Evolutionary conservation across 345 rosid genomes (phyloP).

Genomic region (Trapa bicornis): DNA sequence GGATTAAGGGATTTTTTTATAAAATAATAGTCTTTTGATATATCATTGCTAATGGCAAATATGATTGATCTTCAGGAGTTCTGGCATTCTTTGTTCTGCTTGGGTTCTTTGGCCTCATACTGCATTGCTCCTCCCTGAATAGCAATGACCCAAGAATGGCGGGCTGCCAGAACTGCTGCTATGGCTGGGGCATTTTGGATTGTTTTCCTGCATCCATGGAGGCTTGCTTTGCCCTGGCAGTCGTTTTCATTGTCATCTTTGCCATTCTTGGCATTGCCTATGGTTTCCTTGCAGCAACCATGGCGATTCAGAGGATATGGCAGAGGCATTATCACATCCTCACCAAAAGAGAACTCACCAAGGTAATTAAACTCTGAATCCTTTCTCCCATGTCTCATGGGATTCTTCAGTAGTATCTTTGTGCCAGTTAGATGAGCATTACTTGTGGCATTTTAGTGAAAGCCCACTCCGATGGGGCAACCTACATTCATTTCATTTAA

Average conservation of each 20-base stretch:
- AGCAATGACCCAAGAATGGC: conserved; percentile 80
- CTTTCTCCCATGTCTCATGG: background rate
- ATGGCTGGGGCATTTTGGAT: conserved; percentile 94
- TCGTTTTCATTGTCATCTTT: conserved; percentile 80
- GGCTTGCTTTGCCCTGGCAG: conserved; percentile 72
- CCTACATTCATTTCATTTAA: no score
- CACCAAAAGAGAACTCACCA: conserved; percentile 79
- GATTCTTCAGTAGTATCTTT: background rate
- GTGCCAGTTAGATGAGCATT: background rate
- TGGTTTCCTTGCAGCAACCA: conserved; percentile 87
- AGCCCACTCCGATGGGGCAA: background rate
- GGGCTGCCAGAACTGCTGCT: conserved; percentile 92
- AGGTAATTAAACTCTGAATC: conserved; percentile 23
- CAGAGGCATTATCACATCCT: conserved; percentile 94
- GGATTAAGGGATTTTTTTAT: background rate
- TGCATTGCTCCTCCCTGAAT: conserved; percentile 76
- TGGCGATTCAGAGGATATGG: conserved; percentile 94
- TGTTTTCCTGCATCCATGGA: conserved; percentile 97
- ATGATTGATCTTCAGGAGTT: conserved; percentile 39
- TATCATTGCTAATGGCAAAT: conserved; percentile 7
- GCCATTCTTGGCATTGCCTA: conserved; percentile 86
- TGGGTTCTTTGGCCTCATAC: conserved; percentile 81
- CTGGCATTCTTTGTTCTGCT: conserved; percentile 76
- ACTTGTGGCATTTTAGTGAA: background rate
- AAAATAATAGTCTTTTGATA: background rate